These are phyloP conservation scores for Cryptomeria japonica DNA, from an alignment of 75 land plant species.

Conservation along the genomic window DNA sequence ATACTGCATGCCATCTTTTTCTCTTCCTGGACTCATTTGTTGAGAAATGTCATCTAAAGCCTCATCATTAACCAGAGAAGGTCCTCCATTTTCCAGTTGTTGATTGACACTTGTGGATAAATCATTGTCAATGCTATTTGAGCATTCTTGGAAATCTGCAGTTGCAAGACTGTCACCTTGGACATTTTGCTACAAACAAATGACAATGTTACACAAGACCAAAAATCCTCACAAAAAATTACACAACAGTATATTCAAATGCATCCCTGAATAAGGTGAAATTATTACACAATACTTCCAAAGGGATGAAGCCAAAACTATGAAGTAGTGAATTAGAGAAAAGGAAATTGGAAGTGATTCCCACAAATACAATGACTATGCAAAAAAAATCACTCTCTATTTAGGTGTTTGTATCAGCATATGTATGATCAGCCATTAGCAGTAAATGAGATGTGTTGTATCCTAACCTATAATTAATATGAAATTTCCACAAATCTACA, in stretches of 20 bases:
- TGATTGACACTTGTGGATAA: not conserved
- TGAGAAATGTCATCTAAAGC: not conserved
- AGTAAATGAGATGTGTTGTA: not conserved
- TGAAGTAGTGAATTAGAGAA: not conserved
- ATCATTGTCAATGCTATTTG: not conserved
- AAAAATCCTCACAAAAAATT: not conserved
- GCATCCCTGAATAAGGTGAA: not conserved
- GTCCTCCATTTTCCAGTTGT: not conserved
- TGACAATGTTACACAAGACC: not conserved
- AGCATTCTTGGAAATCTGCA: not conserved
- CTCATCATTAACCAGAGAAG: not conserved
- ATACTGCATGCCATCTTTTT: slow-evolving; percentile 1
- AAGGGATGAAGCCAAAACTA: not conserved
- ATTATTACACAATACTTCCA: not conserved
- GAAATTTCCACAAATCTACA: not conserved
- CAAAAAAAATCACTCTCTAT: not conserved
- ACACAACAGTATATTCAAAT: not conserved
- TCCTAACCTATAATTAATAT: not conserved
- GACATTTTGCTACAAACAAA: slow-evolving; percentile 3
- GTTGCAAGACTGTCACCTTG: not conserved
- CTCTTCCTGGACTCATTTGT: not conserved
- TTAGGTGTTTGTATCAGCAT: not conserved
- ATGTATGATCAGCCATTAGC: not conserved
- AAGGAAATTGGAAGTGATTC: not conserved
- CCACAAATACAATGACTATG: not conserved